A percentile compares a stretch with the other conserved stretches of the same genome.
These are phyloP conservation scores for Paulownia fortunei DNA, from an alignment of 257 asterid genomes.

Conservation along the genomic window DNA sequence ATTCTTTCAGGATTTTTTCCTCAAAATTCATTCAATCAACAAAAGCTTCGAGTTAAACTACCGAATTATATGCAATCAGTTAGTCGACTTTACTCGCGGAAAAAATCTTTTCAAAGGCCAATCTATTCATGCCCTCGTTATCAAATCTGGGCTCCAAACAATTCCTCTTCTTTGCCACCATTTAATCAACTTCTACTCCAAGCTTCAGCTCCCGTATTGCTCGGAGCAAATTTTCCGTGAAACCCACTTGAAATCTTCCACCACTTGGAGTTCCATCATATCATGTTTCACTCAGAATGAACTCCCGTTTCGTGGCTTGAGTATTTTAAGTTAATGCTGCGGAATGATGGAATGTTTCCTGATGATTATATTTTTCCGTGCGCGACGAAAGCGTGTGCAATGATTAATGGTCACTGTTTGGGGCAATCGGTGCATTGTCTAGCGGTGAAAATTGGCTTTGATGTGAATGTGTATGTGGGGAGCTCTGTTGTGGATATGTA, in stretches of 20 bases:
- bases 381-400: constrained; percentile 67
- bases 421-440: constrained; percentile 74
- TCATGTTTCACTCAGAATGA: constrained; percentile 75
- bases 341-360: constrained; percentile 40
- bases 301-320: constrained; percentile 58
- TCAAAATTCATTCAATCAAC: constrained; percentile 45
- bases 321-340: constrained; percentile 58
- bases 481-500: constrained; percentile 86
- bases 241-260: constrained; percentile 62
- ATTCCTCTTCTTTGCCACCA: constrained; percentile 74
- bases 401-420: constrained; percentile 31
- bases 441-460: constrained; percentile 57
- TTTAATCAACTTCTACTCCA: constrained; percentile 82
- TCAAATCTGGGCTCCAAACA: constrained; percentile 64
- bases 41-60: constrained; percentile 53
- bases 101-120: constrained; percentile 53
- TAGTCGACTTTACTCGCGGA: constrained; percentile 57
- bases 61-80: constrained; percentile 57
- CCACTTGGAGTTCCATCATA: constrained; percentile 88
- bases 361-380: constrained; percentile 74
- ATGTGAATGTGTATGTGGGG: constrained; percentile 68
- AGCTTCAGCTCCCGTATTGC: constrained; percentile 59
- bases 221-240: constrained; percentile 62
- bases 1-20: constrained; percentile 16
- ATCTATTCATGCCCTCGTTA: constrained; percentile 63